phyloP scores from a whole-genome alignment of 164 flowering plant genomes.

The Buxus sempervirens region DNA sequence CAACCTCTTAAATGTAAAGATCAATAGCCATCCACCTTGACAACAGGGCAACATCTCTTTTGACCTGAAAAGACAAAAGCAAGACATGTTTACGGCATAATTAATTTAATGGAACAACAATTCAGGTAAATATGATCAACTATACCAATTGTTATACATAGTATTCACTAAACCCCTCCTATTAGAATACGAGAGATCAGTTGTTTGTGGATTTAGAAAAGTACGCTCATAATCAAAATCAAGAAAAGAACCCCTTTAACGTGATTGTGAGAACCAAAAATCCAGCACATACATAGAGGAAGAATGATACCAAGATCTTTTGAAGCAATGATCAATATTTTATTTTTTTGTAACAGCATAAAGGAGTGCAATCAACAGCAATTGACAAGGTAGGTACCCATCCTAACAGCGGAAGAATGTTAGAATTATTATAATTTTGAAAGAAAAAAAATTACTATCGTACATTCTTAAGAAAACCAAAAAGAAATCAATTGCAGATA shows the following conservation, averaged over 20 bases:
- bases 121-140: no score
- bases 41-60: slow-evolving; percentile 78
- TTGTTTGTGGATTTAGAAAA: neutral
- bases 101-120: no score
- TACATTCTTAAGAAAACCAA: neutral
- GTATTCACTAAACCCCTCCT: neutral
- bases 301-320: neutral
- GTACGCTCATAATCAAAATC: neutral
- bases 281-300: neutral
- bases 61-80: no score
- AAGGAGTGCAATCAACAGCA: no score
- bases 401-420: neutral
- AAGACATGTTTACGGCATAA: no score
- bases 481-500: neutral
- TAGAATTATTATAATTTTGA: no score
- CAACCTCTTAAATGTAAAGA: slow-evolving; percentile 82
- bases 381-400: neutral
- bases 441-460: neutral
- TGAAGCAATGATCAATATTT: neutral
- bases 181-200: neutral
- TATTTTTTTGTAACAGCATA: neutral
- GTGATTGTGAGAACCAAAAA: no score
- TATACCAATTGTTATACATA: no score
- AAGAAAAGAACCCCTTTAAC: neutral
- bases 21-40: slow-evolving; percentile 97